Percentiles rank a stretch among this genome's conserved stretches.
Evolutionary conservation across 202 grass and related monocot species (phyloP).

Genomic region (Saccharum hybrid): DNA sequence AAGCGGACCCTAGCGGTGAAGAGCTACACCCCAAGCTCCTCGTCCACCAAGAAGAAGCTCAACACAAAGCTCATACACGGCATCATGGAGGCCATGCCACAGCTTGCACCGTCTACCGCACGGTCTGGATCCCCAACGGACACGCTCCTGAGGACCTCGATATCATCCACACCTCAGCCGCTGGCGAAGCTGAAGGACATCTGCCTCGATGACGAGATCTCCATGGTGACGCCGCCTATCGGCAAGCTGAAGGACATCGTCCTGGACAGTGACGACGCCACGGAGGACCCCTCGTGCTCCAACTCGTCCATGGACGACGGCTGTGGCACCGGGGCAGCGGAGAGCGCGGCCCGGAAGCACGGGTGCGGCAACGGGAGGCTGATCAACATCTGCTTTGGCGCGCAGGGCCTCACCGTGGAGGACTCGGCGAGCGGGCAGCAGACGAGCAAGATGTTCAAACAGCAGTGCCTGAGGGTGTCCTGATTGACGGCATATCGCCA

Average conservation of each 20-base stretch:
- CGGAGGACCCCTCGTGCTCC: conserved; percentile 70
- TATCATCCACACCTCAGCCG: conserved; percentile 37
- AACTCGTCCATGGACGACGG: conserved; percentile 55
- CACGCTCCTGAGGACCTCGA: conserved; percentile 43
- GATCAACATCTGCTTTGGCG: conserved; percentile 91
- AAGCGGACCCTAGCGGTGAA: conserved; percentile 76
- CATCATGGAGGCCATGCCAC: conserved; percentile 84
- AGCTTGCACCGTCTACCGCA: conserved; percentile 36
- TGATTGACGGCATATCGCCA: conserved; percentile 25
- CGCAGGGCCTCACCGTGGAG: conserved; percentile 70
- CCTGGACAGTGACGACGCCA: conserved; percentile 43
- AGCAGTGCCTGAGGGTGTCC: conserved; percentile 55
- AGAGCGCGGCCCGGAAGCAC: conserved; percentile 44
- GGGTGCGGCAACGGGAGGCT: conserved; percentile 66
- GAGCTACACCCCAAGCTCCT: conserved; percentile 61
- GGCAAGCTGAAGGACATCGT: conserved; percentile 73
- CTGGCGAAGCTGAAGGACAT: conserved; percentile 74
- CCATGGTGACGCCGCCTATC: conserved; percentile 29
- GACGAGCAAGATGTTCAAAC: conserved; percentile 63
- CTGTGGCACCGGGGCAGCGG: neutral
- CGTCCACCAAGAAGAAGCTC: conserved; percentile 73
- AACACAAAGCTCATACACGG: conserved; percentile 71
- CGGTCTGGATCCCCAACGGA: neutral
- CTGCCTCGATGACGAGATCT: conserved; percentile 48
- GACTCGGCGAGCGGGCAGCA: conserved; percentile 61